Conservation (phyloP, 1,139 yeast genomes). For the Casaregolazyma lundiana region DNA sequence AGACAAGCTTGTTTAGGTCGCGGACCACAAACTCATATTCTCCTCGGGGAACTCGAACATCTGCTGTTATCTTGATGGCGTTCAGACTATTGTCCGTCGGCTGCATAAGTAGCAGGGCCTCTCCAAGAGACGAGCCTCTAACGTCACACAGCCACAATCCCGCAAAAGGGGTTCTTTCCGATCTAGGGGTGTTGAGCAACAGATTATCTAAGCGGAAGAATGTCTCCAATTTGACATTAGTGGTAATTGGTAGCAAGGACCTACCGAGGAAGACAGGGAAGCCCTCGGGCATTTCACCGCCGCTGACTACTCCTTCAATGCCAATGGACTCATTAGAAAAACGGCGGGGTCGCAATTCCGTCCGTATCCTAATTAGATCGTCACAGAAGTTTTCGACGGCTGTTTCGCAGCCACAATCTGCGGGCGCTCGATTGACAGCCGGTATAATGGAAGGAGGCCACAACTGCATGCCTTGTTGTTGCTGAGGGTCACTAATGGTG, state of each 20-base stretch:
- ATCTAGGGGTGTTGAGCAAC: slow-evolving; percentile 12
- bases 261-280: background rate
- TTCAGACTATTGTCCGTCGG: slow-evolving; percentile 23
- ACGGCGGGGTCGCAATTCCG: background rate
- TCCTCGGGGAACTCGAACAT: slow-evolving; percentile 30
- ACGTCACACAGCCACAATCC: slow-evolving; percentile 30
- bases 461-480: no score
- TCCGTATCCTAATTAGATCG: slow-evolving; percentile 13
- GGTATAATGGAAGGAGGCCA: slow-evolving; percentile 27
- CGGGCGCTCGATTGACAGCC: slow-evolving; percentile 20
- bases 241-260: background rate
- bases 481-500: no score
- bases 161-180: slow-evolving; percentile 19
- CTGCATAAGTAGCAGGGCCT: slow-evolving; percentile 26
- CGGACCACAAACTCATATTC: slow-evolving; percentile 27
- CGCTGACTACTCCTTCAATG: background rate
- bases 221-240: slow-evolving; percentile 14
- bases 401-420: slow-evolving; percentile 22
- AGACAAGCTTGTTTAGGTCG: slow-evolving; percentile 20
- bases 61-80: slow-evolving; percentile 31
- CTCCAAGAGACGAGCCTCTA: slow-evolving; percentile 21
- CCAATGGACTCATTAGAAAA: background rate
- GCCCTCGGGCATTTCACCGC: background rate
- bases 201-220: slow-evolving; percentile 15
- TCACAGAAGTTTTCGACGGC: slow-evolving; percentile 10